Evolutionary conservation across 768 basidiomycete species (phyloP).

Genomic region (Stropharia rugosoannulata): DNA sequence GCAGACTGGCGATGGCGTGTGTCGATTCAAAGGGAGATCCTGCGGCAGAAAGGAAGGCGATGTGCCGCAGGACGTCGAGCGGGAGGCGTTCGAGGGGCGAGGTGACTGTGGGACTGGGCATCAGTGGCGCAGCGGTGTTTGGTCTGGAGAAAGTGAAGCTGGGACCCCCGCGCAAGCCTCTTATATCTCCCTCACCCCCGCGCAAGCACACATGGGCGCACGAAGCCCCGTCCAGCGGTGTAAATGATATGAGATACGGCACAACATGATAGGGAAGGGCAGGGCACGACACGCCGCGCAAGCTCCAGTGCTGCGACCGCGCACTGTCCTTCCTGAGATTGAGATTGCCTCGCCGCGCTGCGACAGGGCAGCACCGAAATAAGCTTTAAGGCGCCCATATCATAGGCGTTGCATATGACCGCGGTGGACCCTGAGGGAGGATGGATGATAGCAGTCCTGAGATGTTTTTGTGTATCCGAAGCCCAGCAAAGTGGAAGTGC

Average conservation of each 20-base stretch:
- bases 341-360: background rate
- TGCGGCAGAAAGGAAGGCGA: slow-evolving; percentile 47
- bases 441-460: too few relatives aligned
- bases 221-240: too few relatives aligned
- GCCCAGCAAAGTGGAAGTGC: too few relatives aligned
- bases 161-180: too few relatives aligned
- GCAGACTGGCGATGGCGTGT: slow-evolving; percentile 39
- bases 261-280: too few relatives aligned
- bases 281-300: too few relatives aligned
- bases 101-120: slow-evolving; percentile 41
- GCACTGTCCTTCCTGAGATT: background rate
- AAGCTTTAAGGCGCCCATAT: slow-evolving; percentile 4
- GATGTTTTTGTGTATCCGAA: too few relatives aligned
- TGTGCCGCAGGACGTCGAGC: slow-evolving; percentile 53
- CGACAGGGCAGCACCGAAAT: background rate
- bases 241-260: too few relatives aligned
- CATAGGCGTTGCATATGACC: background rate
- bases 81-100: slow-evolving; percentile 46
- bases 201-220: too few relatives aligned
- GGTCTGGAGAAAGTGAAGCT: background rate
- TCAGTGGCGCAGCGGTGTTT: slow-evolving; percentile 18
- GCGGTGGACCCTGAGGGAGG: background rate
- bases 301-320: too few relatives aligned
- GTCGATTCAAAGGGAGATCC: slow-evolving; percentile 38
- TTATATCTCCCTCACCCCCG: background rate